Percentiles rank a stretch among this genome's conserved stretches.
Evolutionary conservation across 2,329 filamentous ascomycete species (phyloP).

Genomic region (Apiospora marii): DNA sequence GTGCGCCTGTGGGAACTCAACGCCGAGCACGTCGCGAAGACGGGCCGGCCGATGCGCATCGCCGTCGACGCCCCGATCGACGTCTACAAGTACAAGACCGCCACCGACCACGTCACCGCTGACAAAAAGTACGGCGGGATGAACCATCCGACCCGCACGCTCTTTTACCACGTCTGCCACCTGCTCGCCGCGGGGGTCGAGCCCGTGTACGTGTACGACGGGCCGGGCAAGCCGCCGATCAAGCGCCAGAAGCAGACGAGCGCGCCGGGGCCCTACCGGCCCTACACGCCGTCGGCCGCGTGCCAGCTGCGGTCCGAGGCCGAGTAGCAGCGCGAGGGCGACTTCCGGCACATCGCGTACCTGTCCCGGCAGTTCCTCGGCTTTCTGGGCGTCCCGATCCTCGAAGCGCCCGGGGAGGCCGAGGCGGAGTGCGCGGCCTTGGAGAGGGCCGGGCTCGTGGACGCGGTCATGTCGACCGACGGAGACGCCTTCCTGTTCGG

Average conservation of each 20-base stretch:
- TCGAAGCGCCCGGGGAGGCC: slow-evolving; percentile 55
- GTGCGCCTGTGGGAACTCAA: slow-evolving; percentile 33
- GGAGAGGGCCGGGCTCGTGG: slow-evolving; percentile 51
- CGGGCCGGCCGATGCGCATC: slow-evolving; percentile 36
- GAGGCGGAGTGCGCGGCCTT: slow-evolving; percentile 57
- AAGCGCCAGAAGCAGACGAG: background rate
- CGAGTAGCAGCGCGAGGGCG: background rate
- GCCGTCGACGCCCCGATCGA: slow-evolving; percentile 36
- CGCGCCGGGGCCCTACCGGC: slow-evolving; percentile 36
- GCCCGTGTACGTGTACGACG: background rate
- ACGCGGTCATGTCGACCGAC: slow-evolving; percentile 58
- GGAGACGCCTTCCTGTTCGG: slow-evolving; percentile 57
- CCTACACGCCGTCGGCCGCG: background rate
- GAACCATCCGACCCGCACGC: slow-evolving; percentile 28
- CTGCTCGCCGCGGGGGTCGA: slow-evolving; percentile 29
- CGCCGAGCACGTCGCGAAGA: slow-evolving; percentile 34
- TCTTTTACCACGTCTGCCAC: slow-evolving; percentile 27
- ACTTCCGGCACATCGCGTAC: slow-evolving; percentile 1
- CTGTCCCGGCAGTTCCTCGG: slow-evolving; percentile 47
- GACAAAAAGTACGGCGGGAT: background rate
- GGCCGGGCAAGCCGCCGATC: background rate
- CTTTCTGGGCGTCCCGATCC: slow-evolving; percentile 37
- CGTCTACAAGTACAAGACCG: slow-evolving; percentile 24
- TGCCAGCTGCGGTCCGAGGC: background rate
- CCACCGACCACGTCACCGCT: background rate